Evolutionary conservation across 495 filamentous ascomycete genomes (phyloP).

Genomic region (Immersiella caudata): DNA sequence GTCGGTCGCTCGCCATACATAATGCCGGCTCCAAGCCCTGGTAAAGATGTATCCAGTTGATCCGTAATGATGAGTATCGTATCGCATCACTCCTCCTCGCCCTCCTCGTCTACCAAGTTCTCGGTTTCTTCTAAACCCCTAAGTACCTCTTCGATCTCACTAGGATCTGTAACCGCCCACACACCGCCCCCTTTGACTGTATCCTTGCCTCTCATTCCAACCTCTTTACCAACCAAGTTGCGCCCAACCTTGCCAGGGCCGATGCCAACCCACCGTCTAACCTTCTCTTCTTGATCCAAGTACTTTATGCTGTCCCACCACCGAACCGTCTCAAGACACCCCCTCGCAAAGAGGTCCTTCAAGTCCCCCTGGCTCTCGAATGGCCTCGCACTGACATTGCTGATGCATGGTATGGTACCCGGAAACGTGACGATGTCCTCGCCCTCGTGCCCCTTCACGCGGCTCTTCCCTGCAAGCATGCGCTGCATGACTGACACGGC

Average conservation of each 20-base stretch:
- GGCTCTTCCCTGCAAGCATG: constrained; percentile 58
- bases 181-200: constrained; percentile 84
- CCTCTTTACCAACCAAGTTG: constrained; percentile 94
- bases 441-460: constrained; percentile 47
- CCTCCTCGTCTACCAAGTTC: constrained; percentile 46
- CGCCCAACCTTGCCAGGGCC: constrained; percentile 93
- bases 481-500: constrained; percentile 71
- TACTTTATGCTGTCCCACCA: constrained; percentile 95
- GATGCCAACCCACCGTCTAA: constrained; percentile 88
- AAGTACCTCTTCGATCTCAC: constrained; percentile 77
- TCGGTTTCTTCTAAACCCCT: constrained; percentile 76
- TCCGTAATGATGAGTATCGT: not conserved
- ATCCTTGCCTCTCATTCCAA: constrained; percentile 79
- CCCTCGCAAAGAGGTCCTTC: constrained; percentile 71
- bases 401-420: constrained; percentile 72
- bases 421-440: constrained; percentile 69
- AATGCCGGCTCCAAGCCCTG: not conserved
- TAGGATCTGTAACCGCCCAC: constrained; percentile 86
- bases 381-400: constrained; percentile 80
- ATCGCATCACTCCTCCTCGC: constrained; percentile 12
- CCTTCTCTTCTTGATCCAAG: constrained; percentile 81
- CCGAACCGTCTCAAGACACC: constrained; percentile 83
- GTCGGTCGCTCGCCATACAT: not conserved
- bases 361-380: constrained; percentile 73
- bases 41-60: not conserved